Evolutionary conservation across 331 rosid species (phyloP).

Genomic region (Dryas integrifolia): DNA sequence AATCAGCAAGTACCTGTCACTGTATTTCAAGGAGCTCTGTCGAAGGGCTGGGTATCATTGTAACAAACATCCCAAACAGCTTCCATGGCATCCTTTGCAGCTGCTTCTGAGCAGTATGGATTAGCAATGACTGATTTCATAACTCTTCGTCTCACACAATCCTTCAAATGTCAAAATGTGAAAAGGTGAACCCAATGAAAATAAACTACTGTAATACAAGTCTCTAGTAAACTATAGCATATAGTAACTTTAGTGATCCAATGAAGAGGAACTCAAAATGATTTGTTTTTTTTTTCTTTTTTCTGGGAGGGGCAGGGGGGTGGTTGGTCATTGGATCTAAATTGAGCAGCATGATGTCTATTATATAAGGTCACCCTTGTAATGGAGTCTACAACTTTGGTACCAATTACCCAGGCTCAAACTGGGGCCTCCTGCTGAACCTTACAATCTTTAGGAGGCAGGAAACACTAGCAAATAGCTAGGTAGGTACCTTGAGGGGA

Average conservation of each 20-base stretch:
- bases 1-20: slow-evolving; percentile 6
- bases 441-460: too few relatives aligned
- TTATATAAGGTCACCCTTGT: neutral
- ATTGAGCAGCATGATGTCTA: neutral
- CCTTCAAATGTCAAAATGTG: slow-evolving; percentile 53
- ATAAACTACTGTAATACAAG: neutral
- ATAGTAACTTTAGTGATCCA: neutral
- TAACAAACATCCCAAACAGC: slow-evolving; percentile 88
- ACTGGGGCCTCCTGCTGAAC: too few relatives aligned
- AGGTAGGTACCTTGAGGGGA: too few relatives aligned
- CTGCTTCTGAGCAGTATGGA: slow-evolving; percentile 60
- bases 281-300: too few relatives aligned
- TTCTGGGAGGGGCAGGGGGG: too few relatives aligned
- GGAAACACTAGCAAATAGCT: too few relatives aligned
- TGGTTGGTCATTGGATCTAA: neutral
- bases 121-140: slow-evolving; percentile 55
- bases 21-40: slow-evolving; percentile 59
- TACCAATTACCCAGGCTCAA: too few relatives aligned
- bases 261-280: too few relatives aligned
- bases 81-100: slow-evolving; percentile 79
- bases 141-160: slow-evolving; percentile 80
- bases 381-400: neutral
- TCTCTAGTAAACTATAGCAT: neutral
- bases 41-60: slow-evolving; percentile 77
- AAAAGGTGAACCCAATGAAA: slow-evolving; percentile 21